phyloP scores from a whole-genome alignment of 208 protist genomes.

The Phytomonas sp. region DNA sequence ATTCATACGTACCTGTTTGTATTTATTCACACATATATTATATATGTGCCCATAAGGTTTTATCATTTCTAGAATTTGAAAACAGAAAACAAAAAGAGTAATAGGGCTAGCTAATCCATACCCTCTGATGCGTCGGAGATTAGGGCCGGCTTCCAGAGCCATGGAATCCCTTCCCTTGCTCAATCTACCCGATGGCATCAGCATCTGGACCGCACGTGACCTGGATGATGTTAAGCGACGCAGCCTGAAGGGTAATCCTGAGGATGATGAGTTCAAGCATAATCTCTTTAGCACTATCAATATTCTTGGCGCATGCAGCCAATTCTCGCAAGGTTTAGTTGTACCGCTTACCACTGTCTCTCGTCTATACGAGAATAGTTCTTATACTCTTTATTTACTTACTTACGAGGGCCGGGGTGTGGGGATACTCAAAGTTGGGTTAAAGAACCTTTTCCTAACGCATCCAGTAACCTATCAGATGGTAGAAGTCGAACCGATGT shows the following conservation, averaged over 20 bases:
- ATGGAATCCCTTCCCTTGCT: conserved; percentile 21
- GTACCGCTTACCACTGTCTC: conserved; percentile 50
- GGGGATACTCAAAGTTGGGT: conserved; percentile 86
- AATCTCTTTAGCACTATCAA: conserved; percentile 68
- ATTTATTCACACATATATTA: not conserved
- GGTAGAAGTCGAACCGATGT: conserved; percentile 88
- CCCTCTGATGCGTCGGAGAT: not conserved
- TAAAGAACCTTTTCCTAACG: conserved; percentile 85
- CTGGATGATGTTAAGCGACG: conserved; percentile 26
- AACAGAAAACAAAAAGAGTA: conserved; percentile 7
- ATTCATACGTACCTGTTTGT: not conserved
- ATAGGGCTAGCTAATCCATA: not conserved
- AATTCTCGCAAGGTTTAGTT: conserved; percentile 46
- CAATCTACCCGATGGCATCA: conserved; percentile 45
- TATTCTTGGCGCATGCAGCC: conserved; percentile 53
- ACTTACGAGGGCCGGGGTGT: conserved; percentile 39
- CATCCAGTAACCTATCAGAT: conserved; percentile 30
- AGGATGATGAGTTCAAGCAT: conserved; percentile 16
- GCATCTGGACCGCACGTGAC: conserved; percentile 36
- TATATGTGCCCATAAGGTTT: conserved; percentile 5
- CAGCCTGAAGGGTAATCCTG: conserved; percentile 4
- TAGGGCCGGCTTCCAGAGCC: conserved; percentile 2
- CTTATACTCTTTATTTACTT: conserved; percentile 63
- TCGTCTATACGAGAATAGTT: conserved; percentile 39
- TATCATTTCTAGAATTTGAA: conserved; percentile 1